Percentiles rank a stretch among this genome's conserved stretches.
These are phyloP conservation scores for Herpetomonas samuelpessoai DNA, from an alignment of 208 protist species.

Conservation along the genomic window DNA sequence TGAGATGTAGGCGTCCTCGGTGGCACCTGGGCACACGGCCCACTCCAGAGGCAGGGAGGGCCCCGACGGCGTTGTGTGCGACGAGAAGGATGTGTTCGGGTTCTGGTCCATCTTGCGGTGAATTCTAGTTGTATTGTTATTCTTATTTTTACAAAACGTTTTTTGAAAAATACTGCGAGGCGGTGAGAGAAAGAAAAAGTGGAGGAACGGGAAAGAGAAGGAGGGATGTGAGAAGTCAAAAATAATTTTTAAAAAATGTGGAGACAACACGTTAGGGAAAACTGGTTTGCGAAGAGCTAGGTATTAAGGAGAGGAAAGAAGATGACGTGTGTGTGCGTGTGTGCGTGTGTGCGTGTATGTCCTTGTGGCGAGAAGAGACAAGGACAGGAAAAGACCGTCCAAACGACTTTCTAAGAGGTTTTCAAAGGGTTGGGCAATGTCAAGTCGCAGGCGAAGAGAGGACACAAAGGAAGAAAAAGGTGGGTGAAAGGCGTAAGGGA, in stretches of 20 bases:
- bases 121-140: too few relatives aligned
- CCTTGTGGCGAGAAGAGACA: background rate
- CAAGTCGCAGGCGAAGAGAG: too few relatives aligned
- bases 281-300: too few relatives aligned
- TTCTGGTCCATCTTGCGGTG: too few relatives aligned
- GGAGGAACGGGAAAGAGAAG: slow-evolving; percentile 6
- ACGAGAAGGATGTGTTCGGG: background rate
- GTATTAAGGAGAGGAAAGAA: background rate
- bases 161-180: too few relatives aligned
- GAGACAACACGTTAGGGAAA: too few relatives aligned
- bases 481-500: background rate
- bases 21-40: slow-evolving; percentile 18
- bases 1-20: slow-evolving; percentile 8
- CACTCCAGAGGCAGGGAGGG: slow-evolving; percentile 3
- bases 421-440: too few relatives aligned
- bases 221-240: slow-evolving; percentile 3
- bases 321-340: background rate
- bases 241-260: too few relatives aligned
- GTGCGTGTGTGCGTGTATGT: slow-evolving; percentile 9
- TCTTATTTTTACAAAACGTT: too few relatives aligned
- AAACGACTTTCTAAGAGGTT: too few relatives aligned
- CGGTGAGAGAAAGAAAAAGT: slow-evolving; percentile 2
- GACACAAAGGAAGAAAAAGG: slow-evolving; percentile 2
- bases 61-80: background rate
- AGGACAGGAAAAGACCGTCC: background rate